These are phyloP conservation scores for Fusarium protoensiforme DNA, from an alignment of 2,329 filamentous ascomycete genomes.

Conservation along the genomic window DNA sequence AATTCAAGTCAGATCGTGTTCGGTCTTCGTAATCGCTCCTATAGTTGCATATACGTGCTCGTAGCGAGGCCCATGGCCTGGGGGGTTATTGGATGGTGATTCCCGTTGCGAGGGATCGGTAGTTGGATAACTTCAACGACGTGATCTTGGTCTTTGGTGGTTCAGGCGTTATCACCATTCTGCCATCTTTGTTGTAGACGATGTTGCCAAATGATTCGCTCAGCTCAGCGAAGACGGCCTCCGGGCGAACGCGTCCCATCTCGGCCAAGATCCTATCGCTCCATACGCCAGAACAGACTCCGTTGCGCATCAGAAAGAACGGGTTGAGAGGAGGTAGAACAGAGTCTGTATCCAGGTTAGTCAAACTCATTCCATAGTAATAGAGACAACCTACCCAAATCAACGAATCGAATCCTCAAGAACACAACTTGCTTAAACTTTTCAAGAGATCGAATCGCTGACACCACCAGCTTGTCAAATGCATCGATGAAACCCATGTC, in stretches of 20 bases:
- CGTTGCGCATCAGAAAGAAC: slow-evolving; percentile 73
- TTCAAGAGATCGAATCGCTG: slow-evolving; percentile 70
- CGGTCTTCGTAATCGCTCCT: background rate
- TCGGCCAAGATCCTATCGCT: slow-evolving; percentile 73
- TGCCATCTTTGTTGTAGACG: slow-evolving; percentile 68
- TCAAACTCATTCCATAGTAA: background rate
- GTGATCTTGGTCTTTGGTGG: slow-evolving; percentile 63
- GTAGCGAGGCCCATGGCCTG: background rate
- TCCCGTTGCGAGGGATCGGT: slow-evolving; percentile 59
- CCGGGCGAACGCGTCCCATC: slow-evolving; percentile 68
- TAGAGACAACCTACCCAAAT: slow-evolving; percentile 65
- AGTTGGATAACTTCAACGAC: slow-evolving; percentile 68
- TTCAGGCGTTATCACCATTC: slow-evolving; percentile 67
- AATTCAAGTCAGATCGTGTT: background rate
- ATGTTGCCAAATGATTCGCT: slow-evolving; percentile 72
- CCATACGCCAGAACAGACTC: slow-evolving; percentile 76
- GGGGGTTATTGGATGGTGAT: slow-evolving; percentile 50
- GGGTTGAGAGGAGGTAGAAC: slow-evolving; percentile 77
- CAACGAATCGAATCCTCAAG: slow-evolving; percentile 79
- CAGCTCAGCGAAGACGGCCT: slow-evolving; percentile 69
- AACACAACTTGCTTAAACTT: slow-evolving; percentile 69
- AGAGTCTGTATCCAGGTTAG: slow-evolving; percentile 64
- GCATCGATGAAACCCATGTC: slow-evolving; percentile 78
- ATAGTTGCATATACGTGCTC: background rate
- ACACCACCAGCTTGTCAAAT: slow-evolving; percentile 75